A percentile compares a stretch with the other conserved stretches of the same genome.
Conservation (phyloP, 805 yeast genomes). For the Clavispora santaluciae region DNA sequence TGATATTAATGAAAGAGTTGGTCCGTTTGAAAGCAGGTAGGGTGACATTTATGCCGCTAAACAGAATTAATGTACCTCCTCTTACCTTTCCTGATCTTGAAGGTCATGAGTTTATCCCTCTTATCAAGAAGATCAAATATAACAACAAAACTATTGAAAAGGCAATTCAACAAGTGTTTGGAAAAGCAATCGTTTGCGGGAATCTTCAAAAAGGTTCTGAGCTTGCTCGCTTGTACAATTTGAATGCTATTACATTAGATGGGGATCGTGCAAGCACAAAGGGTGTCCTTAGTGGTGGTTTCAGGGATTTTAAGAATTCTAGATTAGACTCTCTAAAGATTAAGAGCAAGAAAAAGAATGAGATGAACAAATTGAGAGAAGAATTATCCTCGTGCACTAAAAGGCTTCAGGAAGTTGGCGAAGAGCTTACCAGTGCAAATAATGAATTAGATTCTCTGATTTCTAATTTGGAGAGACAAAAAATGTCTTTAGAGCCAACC, state of each 20-base stretch:
- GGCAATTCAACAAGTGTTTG: conserved; percentile 78
- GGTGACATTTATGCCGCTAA: conserved; percentile 87
- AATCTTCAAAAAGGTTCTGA: conserved; percentile 65
- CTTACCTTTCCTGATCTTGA: conserved; percentile 54
- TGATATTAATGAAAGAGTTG: conserved; percentile 71
- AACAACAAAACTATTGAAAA: conserved; percentile 48
- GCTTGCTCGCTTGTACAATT: conserved; percentile 52
- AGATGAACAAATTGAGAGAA: conserved; percentile 25
- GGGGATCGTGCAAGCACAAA: conserved; percentile 84
- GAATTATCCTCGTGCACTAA: conserved; percentile 35
- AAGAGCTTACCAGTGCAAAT: conserved; percentile 46
- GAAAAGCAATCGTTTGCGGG: conserved; percentile 71
- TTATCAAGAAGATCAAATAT: conserved; percentile 67
- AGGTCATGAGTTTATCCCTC: conserved; percentile 64
- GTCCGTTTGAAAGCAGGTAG: conserved; percentile 69
- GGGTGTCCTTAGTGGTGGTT: conserved; percentile 90
- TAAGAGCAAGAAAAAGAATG: conserved; percentile 48
- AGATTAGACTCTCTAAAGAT: conserved; percentile 65
- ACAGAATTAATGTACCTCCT: conserved; percentile 47
- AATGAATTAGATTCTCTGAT: conserved; percentile 35
- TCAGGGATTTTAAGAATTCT: conserved; percentile 59
- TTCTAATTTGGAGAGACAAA: conserved; percentile 40
- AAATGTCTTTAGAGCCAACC: conserved; percentile 39
- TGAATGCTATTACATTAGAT: conserved; percentile 81
- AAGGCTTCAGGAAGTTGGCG: conserved; percentile 43